A percentile compares a stretch with the other conserved stretches of the same genome.
Evolutionary conservation across 176 grass and related monocot species (phyloP).

Genomic region (Alloteropsis semialata): DNA sequence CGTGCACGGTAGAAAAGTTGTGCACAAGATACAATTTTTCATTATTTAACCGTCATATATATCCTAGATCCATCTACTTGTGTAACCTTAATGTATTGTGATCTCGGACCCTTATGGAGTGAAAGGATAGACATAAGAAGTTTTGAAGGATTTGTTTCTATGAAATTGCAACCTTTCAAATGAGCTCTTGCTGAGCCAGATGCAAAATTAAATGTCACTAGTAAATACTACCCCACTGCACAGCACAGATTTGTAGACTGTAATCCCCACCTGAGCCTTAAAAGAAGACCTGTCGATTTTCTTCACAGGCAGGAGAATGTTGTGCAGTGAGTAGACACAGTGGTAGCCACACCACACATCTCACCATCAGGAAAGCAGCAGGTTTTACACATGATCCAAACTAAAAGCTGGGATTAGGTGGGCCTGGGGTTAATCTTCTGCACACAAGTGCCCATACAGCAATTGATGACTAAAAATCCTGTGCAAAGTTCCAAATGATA

Average conservation of each 20-base stretch:
- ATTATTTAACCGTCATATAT: background rate
- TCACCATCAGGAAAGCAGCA: conserved; percentile 1
- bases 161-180: background rate
- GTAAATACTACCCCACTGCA: background rate
- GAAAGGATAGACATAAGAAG: background rate
- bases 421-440: conserved; percentile 10
- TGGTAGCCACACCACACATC: conserved; percentile 10
- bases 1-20: background rate
- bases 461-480: conserved; percentile 24
- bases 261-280: conserved; percentile 8
- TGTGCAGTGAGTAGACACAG: conserved; percentile 13
- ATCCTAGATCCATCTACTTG: too few relatives aligned
- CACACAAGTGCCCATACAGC: conserved; percentile 11
- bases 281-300: conserved; percentile 13
- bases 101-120: background rate
- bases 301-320: conserved; percentile 37
- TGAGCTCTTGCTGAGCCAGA: background rate
- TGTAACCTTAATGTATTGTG: background rate
- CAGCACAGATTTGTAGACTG: background rate
- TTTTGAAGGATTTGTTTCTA: background rate
- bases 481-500: conserved; percentile 30
- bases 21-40: background rate
- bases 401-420: conserved; percentile 33
- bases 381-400: conserved; percentile 12
- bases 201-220: background rate